Percentiles rank a stretch among this genome's conserved stretches.
These are phyloP conservation scores for Globisporangium iwayamae DNA, from an alignment of 352 stramenopile species.

Conservation along the genomic window DNA sequence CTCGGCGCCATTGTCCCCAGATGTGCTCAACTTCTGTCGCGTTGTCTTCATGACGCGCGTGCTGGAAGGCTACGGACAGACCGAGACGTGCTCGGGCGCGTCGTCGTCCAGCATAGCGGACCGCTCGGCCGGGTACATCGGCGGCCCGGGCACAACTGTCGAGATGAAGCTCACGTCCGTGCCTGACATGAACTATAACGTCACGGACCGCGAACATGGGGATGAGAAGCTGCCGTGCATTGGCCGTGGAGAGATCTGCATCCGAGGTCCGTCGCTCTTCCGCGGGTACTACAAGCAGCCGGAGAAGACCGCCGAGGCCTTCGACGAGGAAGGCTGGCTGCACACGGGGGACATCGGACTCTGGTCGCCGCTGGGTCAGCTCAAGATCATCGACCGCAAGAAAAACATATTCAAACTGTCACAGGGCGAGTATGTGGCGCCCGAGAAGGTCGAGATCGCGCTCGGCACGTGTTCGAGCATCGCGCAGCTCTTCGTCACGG, in stretches of 20 bases:
- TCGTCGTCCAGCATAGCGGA: slow-evolving; percentile 52
- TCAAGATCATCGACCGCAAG: slow-evolving; percentile 91
- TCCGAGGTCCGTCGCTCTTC: slow-evolving; percentile 84
- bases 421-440: slow-evolving; percentile 95
- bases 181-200: slow-evolving; percentile 96
- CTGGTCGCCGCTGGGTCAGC: slow-evolving; percentile 90
- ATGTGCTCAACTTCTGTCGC: slow-evolving; percentile 94
- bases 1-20: slow-evolving; percentile 90
- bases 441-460: slow-evolving; percentile 96
- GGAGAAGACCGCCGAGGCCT: slow-evolving; percentile 88
- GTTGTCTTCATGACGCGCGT: slow-evolving; percentile 86
- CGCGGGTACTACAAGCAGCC: slow-evolving; percentile 94
- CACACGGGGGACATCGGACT: slow-evolving; percentile 95
- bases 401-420: slow-evolving; percentile 95
- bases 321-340: slow-evolving; percentile 94
- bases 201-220: slow-evolving; percentile 59
- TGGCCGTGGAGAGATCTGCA: slow-evolving; percentile 60
- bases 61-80: slow-evolving; percentile 95
- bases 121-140: slow-evolving; percentile 87
- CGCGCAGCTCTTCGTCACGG: slow-evolving; percentile 94
- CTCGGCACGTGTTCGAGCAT: slow-evolving; percentile 90
- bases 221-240: slow-evolving; percentile 36
- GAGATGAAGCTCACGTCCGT: slow-evolving; percentile 95
- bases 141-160: slow-evolving; percentile 71
- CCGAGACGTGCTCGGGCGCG: slow-evolving; percentile 89